Base-by-base conservation (phyloP, 352 stramenopile species). In the Globisporangium camurandrum region DNA sequence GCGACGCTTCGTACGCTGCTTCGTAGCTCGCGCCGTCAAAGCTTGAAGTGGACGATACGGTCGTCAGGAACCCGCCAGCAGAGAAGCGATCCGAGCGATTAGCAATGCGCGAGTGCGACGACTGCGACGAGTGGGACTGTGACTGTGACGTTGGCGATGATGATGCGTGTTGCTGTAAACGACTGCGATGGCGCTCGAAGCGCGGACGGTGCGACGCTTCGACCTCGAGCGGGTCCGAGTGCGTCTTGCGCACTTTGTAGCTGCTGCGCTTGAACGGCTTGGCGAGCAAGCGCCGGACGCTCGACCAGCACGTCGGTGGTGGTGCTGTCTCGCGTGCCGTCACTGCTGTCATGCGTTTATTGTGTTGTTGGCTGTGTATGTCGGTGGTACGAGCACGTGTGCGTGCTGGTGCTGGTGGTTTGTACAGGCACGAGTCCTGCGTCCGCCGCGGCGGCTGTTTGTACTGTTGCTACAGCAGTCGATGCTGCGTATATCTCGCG, bases 21-120 rank as follows among this genome's bases (percentile, higher is more conserved):
- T 77, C 64, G 54, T 73, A 75, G 33, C 62, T 62, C n/a, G 28
- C 37, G 30, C 36, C 38, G 19, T 59, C 52, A 24, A 51, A 59
- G 45, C 52, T 59, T 37, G 46, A 52, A 3, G 52, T 59, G 16
- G 52, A 59, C 38, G 52, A 59, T 22, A 59, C 51, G 20, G 34
- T 58, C 27, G 52, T 59, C 9, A 14, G 30, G 22, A 59, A 36
- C n/a, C 37, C 52, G n/a, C n/a, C n/a, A 2, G 26, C 52, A 7
- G 52, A 59, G 45, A 34, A 59, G 34, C 52, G 39, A 30, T 59
- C 52, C 1, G n/a, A 24, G 52, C 52, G 52, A 3, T 30, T 38
- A 1, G 36, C 45, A n/a, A n/a, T n/a, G n/a, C n/a, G n/a, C 23
- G 31, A 40, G 22, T 43, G 27, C 37, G 52, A 58, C 10, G 52